A percentile compares a stretch with the other conserved stretches of the same genome.
These are phyloP conservation scores for Ophiostoma fasciatum DNA, from an alignment of 2,329 filamentous ascomycete species.

Conservation along the genomic window DNA sequence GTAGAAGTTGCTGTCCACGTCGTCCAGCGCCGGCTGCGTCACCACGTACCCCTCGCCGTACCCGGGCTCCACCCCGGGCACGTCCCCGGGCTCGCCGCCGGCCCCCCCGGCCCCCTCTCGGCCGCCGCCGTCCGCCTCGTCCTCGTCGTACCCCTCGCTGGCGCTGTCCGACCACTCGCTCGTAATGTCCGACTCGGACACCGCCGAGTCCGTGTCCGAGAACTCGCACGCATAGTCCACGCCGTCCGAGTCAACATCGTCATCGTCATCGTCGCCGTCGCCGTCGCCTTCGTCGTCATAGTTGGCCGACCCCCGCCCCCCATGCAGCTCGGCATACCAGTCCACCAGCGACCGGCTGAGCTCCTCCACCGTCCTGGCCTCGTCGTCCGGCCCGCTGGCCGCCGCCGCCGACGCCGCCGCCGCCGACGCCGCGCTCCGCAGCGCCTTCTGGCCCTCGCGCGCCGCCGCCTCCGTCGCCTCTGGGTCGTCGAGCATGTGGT, in stretches of 20 bases:
- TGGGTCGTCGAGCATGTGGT: constrained; percentile 80
- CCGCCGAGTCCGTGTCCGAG: constrained; percentile 42
- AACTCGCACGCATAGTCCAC: constrained; percentile 47
- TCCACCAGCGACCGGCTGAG: constrained; percentile 22
- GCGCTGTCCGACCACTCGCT: constrained; percentile 34
- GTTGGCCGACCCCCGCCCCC: background rate
- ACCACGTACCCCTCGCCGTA: constrained; percentile 66
- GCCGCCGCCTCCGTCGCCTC: constrained; percentile 21
- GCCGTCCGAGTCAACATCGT: constrained; percentile 14
- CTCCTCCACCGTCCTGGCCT: constrained; percentile 15
- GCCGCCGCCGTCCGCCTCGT: constrained; percentile 29
- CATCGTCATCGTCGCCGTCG: background rate
- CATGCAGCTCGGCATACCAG: constrained; percentile 24
- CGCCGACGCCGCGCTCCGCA: constrained; percentile 14
- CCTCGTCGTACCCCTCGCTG: constrained; percentile 34
- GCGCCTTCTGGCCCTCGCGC: constrained; percentile 10
- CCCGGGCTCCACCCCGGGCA: constrained; percentile 59
- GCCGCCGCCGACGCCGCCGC: constrained; percentile 4
- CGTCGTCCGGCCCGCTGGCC: constrained; percentile 9
- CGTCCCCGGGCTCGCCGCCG: constrained; percentile 49
- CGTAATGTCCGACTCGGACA: constrained; percentile 35
- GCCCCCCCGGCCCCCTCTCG: background rate
- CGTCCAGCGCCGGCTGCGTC: constrained; percentile 83
- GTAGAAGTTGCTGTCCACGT: constrained; percentile 72
- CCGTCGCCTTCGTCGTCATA: background rate